Evolutionary conservation across 257 asterid genomes (phyloP), one percentile per base, ranked within the genome.

Genomic region (Oldenlandia corymbosa): DNA sequence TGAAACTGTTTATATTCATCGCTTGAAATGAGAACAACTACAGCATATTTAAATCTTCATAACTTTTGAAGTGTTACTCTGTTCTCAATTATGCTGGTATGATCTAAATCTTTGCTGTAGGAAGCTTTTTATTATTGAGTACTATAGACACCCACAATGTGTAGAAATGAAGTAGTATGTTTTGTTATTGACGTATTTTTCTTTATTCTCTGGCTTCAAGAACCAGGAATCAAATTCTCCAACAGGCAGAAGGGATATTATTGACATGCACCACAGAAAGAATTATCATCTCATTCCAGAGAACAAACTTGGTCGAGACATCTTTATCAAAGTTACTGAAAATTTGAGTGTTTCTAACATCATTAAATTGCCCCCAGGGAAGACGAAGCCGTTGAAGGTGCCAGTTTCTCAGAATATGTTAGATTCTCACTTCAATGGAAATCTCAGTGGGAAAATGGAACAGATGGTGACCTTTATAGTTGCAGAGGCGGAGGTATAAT

Each of bases 241-340:
- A 10, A 52, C 72, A 66, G 67, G 69, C 73, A 81, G 80, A 72
- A 78, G 76, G 54, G 77, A 93, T 57, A 76, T 80, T 70, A 72
- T 79, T 78, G 85, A 86, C 79, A 87, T 85, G 68, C 92, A 85
- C 71, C 90, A 89, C 72, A 87, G 73, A 74, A 75, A 75, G 79
- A 81, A 72, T 67, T 80, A 84, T 76, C 78, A 80, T 71, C 77
- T 92, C 57, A 79, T 85, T 62, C 97, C 96, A 62, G 88, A 85
- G 76, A 92, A 92, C 77, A 87, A 83, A 76, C 94, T 92, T 65
- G 97, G 96, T 65, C 85, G 76, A 85, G 96, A 87, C 80, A 85
- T 92, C 68, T 92, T 82, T 73, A 80, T 89, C 68, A 71, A 86
- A 83, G 79, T 84, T 65, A 59, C 78, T 70, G 90, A 78, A 67